Base-by-base conservation (phyloP, 208 protist genomes). In the Lotmaria passim region DNA sequence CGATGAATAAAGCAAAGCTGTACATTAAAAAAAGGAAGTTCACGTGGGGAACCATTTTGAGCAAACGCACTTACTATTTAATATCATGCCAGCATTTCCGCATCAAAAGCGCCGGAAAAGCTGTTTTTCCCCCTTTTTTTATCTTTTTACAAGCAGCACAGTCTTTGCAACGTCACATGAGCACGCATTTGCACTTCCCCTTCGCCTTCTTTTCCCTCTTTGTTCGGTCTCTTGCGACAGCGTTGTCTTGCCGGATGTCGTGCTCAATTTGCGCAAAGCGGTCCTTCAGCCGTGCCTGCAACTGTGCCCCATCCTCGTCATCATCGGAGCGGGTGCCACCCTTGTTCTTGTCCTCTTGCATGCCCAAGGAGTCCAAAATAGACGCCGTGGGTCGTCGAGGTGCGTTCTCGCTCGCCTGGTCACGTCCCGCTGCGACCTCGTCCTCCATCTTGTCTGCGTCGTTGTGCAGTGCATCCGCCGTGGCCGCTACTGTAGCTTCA, bases 221-320 rank as follows among this genome's bases (percentile, higher is more conserved):
- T 5, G 55, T 62, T 12, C 47, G 52, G 15, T 64, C 61, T 1
- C 43, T 57, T 17, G 52, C 57, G 23, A 46, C 50, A 14, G 44
- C 47, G 15, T 44, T 66, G 33, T 79, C 52, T 21, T 60, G 34
- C 5, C 36, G 23, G 19, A 63, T 58, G 34, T 73, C 66, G 28
- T 69, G 63, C 30, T 71, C 73, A 33, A 76, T 64, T 23, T 76
- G 60, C 24, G 63, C 62, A 59, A 76, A 69, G 33, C 70, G 70
- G 1, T 67, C 47, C 5, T 55, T 46, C 34, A 76, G 33, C n/a
- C 47, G 52, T n/a, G 43, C 39, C 11, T 76, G 70, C 43, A 76
- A 51, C 26, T 26, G 52, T 23, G 21, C 61, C 17, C 52, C 70
- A 46, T 76, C 70, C 30, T 73, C 68, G 21, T 75, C 70, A 21